phyloP scores from a whole-genome alignment of 768 basidiomycete species.

The Russula dissimulans region DNA sequence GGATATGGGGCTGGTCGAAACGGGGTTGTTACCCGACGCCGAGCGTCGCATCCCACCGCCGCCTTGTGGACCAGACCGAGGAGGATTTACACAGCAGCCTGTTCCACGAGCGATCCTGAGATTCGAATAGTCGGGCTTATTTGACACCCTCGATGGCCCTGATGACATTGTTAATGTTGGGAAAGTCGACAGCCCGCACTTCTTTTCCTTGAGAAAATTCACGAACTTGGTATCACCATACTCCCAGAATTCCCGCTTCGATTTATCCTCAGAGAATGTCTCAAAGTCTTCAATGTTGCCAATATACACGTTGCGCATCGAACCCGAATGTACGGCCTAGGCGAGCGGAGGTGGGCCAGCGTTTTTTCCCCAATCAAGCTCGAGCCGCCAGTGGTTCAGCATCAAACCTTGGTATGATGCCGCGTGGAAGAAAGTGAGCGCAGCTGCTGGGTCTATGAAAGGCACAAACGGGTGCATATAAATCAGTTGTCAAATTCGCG shows the following conservation, averaged over 20 bases:
- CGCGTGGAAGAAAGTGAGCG: constrained; percentile 90
- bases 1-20: not conserved
- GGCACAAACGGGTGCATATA: constrained; percentile 66
- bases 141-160: constrained; percentile 98
- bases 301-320: constrained; percentile 94
- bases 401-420: constrained; percentile 85
- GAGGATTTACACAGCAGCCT: constrained; percentile 90
- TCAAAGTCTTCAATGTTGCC: constrained; percentile 96
- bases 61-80: constrained; percentile 73
- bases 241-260: constrained; percentile 90
- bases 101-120: constrained; percentile 92
- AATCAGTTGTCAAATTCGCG: constrained; percentile 5
- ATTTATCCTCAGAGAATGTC: constrained; percentile 76
- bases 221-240: constrained; percentile 96
- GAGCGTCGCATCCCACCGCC: constrained; percentile 40
- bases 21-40: constrained; percentile 33
- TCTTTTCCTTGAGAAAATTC: constrained; percentile 93
- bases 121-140: constrained; percentile 81
- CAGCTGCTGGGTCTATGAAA: constrained; percentile 89
- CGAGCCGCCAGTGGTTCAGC: constrained; percentile 87
- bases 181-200: constrained; percentile 96
- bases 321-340: constrained; percentile 86
- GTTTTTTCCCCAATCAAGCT: constrained; percentile 98
- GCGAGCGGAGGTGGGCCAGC: constrained; percentile 80
- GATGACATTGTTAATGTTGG: constrained; percentile 89